Evolutionary conservation across 2,329 filamentous ascomycete genomes (phyloP), one percentile per base, ranked within the genome.

Genomic region (Penicillium brevicompactum): DNA sequence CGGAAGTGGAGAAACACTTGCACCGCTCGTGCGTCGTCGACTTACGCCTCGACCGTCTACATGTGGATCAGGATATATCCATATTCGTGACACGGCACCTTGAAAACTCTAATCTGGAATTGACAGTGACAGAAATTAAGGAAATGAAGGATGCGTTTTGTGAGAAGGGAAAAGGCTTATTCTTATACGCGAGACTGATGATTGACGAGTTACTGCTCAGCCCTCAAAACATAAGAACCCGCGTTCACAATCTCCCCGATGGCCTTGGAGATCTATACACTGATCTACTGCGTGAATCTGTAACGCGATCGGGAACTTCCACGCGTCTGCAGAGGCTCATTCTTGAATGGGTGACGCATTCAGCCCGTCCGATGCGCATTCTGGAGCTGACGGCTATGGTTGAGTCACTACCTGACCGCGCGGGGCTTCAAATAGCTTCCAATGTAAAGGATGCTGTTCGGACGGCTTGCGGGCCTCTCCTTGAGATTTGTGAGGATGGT

Each of bases 401-500:
- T 7, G 46, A 56, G 63, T 49, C 41, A 24, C 27, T 50, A 18
- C 16, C 21, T 9, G 40, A 55, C 27, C 46, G 46, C 10, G 44
- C 46, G 2, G 44, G 51, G 2, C 38, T 57, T 1, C 9, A 38
- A 2, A 2, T 4, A 18, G 43, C 38, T 27, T 49, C 50, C 53
- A 58, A 65, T 7, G 64, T 65, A 21, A 79, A 79, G 52, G 41
- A 61, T 1, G 61, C 77, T 5, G 67, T 77, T 10, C 63, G 70
- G 24, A 64, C 61, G 10, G 67, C 70, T 6, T 79, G 74, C 56
- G 77, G 76, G 1, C 70, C 76, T 8, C 58, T 81, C 31, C 56
- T 81, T 1, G 77, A 81, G 55, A 65, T 80, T 18, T 63, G 77
- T 2, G 74, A 77, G 16, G 76, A 81, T 46, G 78, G 78, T 49